Percentiles rank a stretch among this genome's conserved stretches.
phyloP scores from a whole-genome alignment of 495 filamentous ascomycete genomes.

The Cairneyella variabilis region DNA sequence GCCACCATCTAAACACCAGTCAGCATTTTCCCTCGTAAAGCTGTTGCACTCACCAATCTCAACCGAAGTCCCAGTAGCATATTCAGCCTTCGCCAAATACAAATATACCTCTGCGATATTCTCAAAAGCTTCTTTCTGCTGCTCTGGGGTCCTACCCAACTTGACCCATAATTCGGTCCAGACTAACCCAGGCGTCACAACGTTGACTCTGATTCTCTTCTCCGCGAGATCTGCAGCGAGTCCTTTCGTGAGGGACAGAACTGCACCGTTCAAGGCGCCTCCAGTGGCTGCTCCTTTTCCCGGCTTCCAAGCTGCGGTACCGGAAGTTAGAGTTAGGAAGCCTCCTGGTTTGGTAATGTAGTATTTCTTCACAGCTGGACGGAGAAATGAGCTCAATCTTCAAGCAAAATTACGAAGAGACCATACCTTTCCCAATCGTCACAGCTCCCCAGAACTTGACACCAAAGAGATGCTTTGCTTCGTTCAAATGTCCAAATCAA shows the following conservation, averaged over 20 bases:
- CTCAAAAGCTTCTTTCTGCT: slow-evolving; percentile 34
- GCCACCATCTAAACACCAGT: not conserved
- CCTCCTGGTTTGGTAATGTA: slow-evolving; percentile 37
- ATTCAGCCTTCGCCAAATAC: slow-evolving; percentile 50
- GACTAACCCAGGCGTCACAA: slow-evolving; percentile 48
- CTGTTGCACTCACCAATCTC: slow-evolving; percentile 27
- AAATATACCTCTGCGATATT: slow-evolving; percentile 57
- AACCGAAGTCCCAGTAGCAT: slow-evolving; percentile 44
- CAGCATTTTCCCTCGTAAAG: not conserved
- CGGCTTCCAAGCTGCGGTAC: slow-evolving; percentile 38
- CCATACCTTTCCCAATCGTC: slow-evolving; percentile 33
- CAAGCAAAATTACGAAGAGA: not conserved
- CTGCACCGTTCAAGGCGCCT: slow-evolving; percentile 34
- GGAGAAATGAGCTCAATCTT: not conserved
- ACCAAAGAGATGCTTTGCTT: slow-evolving; percentile 37
- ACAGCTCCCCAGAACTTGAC: slow-evolving; percentile 44
- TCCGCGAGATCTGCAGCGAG: slow-evolving; percentile 49
- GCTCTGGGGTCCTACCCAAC: slow-evolving; percentile 30
- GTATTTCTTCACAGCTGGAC: slow-evolving; percentile 32
- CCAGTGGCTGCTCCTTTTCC: slow-evolving; percentile 32
- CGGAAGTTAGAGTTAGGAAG: slow-evolving; percentile 51
- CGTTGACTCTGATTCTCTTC: slow-evolving; percentile 48
- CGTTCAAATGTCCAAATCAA: slow-evolving; percentile 33
- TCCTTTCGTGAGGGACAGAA: slow-evolving; percentile 36
- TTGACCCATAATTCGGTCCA: slow-evolving; percentile 45